Conservation (phyloP, 768 basidiomycete species). For the Amanita pseudoporphyria region DNA sequence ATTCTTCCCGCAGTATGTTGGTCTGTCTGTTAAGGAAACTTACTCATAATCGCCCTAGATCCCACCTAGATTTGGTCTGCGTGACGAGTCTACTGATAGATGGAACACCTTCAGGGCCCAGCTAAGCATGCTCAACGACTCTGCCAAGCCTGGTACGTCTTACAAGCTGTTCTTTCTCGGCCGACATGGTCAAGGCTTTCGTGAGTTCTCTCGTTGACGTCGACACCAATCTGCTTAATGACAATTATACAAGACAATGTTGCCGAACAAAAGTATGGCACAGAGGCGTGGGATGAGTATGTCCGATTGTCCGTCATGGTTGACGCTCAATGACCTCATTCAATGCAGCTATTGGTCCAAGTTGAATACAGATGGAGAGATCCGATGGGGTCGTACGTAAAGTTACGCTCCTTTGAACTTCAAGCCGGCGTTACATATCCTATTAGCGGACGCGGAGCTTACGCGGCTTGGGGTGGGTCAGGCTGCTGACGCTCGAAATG, state of each 20-base stretch:
- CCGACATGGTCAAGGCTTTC: constrained; percentile 67
- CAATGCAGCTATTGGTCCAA: constrained; percentile 50
- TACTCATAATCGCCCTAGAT: constrained; percentile 24
- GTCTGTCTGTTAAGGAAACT: constrained; percentile 4
- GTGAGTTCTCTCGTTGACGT: constrained; percentile 29
- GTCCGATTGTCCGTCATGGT: constrained; percentile 12
- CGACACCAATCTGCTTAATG: background rate
- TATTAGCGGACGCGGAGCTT: constrained; percentile 54
- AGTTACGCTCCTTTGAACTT: background rate
- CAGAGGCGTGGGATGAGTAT: constrained; percentile 52
- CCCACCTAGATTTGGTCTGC: constrained; percentile 47
- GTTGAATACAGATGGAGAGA: constrained; percentile 51
- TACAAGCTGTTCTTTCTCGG: constrained; percentile 62
- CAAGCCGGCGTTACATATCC: background rate
- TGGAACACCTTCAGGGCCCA: constrained; percentile 37
- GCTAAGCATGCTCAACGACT: constrained; percentile 38
- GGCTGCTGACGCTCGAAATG: constrained; percentile 32
- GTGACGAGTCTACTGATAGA: constrained; percentile 36
- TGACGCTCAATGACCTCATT: background rate
- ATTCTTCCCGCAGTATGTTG: constrained; percentile 7
- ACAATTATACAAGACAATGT: constrained; percentile 46
- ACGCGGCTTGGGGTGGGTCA: constrained; percentile 49
- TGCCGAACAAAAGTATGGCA: constrained; percentile 48
- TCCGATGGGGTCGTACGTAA: constrained; percentile 66
- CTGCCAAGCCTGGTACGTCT: constrained; percentile 24